Conservation (phyloP, 805 yeast genomes). For the Suhomyces canberraensis region DNA sequence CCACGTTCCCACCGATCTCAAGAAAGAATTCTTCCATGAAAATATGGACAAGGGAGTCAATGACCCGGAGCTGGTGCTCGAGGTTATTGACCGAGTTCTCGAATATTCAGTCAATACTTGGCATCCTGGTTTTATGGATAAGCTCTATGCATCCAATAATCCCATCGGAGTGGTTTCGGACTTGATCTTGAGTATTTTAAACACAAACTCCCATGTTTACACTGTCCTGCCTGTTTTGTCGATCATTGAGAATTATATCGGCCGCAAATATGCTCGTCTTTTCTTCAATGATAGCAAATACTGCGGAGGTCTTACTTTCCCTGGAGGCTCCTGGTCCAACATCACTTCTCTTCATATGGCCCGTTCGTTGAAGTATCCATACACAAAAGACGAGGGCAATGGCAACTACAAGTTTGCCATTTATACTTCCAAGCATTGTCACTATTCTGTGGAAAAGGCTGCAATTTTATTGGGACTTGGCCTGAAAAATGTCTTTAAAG, state of each 20-base stretch:
- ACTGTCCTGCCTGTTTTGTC: conserved; percentile 82
- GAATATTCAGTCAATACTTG: conserved; percentile 75
- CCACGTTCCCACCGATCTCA: conserved; percentile 49
- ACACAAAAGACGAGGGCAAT: conserved; percentile 64
- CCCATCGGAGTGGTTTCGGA: conserved; percentile 81
- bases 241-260: conserved; percentile 66
- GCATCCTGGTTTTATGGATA: conserved; percentile 84
- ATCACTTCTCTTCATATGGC: conserved; percentile 79
- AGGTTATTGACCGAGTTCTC: conserved; percentile 53
- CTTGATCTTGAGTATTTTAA: conserved; percentile 60
- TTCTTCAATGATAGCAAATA: conserved; percentile 48
- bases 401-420: conserved; percentile 55
- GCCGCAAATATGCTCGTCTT: conserved; percentile 62
- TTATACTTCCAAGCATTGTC: conserved; percentile 69
- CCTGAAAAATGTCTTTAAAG: conserved; percentile 55
- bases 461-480: conserved; percentile 78
- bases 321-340: conserved; percentile 88
- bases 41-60: conserved; percentile 7
- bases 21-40: conserved; percentile 18
- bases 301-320: conserved; percentile 80
- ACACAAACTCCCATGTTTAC: conserved; percentile 83
- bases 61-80: conserved; percentile 33
- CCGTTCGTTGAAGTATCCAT: conserved; percentile 61
- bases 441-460: conserved; percentile 78
- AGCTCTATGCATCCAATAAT: conserved; percentile 79